A percentile compares a stretch with the other conserved stretches of the same genome.
phyloP scores from a whole-genome alignment of 768 basidiomycete species.

The Psilocybe subaeruginosa region DNA sequence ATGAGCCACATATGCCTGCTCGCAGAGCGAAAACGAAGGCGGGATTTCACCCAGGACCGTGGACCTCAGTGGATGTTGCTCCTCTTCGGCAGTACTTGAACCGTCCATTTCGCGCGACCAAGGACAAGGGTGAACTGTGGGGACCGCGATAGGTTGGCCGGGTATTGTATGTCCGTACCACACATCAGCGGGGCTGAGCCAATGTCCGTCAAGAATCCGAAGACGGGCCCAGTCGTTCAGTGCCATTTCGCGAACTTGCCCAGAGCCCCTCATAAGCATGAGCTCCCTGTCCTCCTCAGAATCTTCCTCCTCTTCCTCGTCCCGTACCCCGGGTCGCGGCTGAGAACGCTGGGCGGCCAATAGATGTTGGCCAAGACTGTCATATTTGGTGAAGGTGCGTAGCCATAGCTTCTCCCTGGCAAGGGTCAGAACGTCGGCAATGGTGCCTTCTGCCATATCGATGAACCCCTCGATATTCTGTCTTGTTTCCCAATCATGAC shows the following conservation, averaged over 20 bases:
- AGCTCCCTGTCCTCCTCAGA: constrained; percentile 48
- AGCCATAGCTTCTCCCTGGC: constrained; percentile 78
- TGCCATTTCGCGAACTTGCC: constrained; percentile 54
- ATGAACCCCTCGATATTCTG: constrained; percentile 72
- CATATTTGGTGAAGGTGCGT: constrained; percentile 62
- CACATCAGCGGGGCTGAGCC: constrained; percentile 75
- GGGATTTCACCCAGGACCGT: constrained; percentile 57
- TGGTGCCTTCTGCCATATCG: constrained; percentile 71
- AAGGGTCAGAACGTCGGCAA: constrained; percentile 59
- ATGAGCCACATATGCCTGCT: constrained; percentile 61
- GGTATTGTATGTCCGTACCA: constrained; percentile 51
- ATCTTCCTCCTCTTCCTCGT: constrained; percentile 46
- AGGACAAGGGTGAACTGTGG: constrained; percentile 60
- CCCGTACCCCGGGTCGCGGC: constrained; percentile 15
- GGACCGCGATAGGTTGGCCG: constrained; percentile 39
- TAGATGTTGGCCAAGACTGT: constrained; percentile 68
- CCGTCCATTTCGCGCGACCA: constrained; percentile 50
- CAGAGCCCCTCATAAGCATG: constrained; percentile 43
- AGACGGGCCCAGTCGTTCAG: constrained; percentile 73
- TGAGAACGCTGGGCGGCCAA: constrained; percentile 57
- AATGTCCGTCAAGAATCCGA: constrained; percentile 74
- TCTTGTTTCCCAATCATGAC: constrained; percentile 67
- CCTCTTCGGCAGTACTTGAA: constrained; percentile 25
- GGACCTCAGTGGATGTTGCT: constrained; percentile 47
- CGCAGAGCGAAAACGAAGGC: constrained; percentile 65